These are phyloP conservation scores for Alternaria panax DNA, from an alignment of 2,329 filamentous ascomycete genomes.

Conservation along the genomic window DNA sequence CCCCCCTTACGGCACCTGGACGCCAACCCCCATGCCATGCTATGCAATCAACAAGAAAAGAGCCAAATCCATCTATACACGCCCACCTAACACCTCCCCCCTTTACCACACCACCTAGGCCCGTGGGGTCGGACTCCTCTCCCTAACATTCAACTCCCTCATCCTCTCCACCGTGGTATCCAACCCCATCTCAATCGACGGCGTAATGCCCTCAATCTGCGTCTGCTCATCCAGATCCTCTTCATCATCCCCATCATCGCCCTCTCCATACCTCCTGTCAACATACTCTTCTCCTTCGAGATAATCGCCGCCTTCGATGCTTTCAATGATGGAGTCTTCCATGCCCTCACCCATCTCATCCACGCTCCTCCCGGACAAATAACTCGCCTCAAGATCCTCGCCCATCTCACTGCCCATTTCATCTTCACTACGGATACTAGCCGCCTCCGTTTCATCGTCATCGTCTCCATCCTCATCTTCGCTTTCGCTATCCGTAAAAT, in stretches of 20 bases:
- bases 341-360: constrained; percentile 52
- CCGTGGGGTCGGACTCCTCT: constrained; percentile 31
- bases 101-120: neutral
- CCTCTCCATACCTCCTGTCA: constrained; percentile 33
- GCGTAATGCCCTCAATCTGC: constrained; percentile 25
- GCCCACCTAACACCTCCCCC: too few species aligned
- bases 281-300: constrained; percentile 32
- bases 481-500: constrained; percentile 85
- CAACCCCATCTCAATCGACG: constrained; percentile 13
- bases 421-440: constrained; percentile 58
- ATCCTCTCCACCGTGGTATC: constrained; percentile 3
- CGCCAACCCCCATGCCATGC: neutral
- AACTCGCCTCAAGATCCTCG: constrained; percentile 63
- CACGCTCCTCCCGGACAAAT: constrained; percentile 61
- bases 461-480: constrained; percentile 47
- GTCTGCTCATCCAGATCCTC: constrained; percentile 33
- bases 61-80: too few species aligned
- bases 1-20: too few species aligned
- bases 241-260: constrained; percentile 30
- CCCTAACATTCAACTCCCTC: constrained; percentile 24
- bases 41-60: neutral
- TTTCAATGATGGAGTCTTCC: constrained; percentile 59
- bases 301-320: constrained; percentile 53
- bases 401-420: constrained; percentile 53
- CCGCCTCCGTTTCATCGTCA: constrained; percentile 55